Base-by-base conservation (phyloP, 208 protist species). In the Spironucleus salmonicida region DNA sequence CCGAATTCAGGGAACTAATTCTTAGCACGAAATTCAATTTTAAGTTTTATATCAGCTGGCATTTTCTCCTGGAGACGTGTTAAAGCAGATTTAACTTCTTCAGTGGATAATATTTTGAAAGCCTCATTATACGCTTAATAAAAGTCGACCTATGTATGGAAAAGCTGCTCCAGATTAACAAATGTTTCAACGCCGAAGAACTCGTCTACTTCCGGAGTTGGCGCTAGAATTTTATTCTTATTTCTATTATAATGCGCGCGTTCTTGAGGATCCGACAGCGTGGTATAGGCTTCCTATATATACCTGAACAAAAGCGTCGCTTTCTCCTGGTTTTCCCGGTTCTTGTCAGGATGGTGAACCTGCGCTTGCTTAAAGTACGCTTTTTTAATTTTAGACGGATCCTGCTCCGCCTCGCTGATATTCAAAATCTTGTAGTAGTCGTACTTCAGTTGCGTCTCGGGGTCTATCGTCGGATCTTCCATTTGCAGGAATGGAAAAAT, bases 311-410 rank as follows among this genome's bases (percentile, higher is more conserved):
- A 13, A 38, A 38, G 19, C 35, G 19, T 30, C 30, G 61, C 61
- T 38, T 30, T 85, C 26, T 94, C 90, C 29, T 89, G 76, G 9
- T 90, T 89, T 35, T 94, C 88, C 1, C 91, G 90, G 69, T 94
- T 94, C 83, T 94, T 95, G 82, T 96, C 92, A 29, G 92, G 92
- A 84, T 96, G 92, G 79, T 89, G 94, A 78, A 90, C 86, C 1
- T 87, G 85, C 0, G 91, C 90, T 19, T 93, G 78, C 45, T 83
- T 84, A 75, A 91, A 92, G 83, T 95, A 96, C 0, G 91, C 91
- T 62, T 90, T 92, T 42, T 91, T 88, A 29, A 95, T 83, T 30
- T 85, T 11, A n/a, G 27, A n/a, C 9, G 64, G 19, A n/a, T 71
- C 64, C n/a, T n/a, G n/a, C n/a, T n/a, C n/a, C n/a, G n/a, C n/a